Evolutionary conservation across 805 yeast genomes (phyloP).

Genomic region (Hanseniaspora singularis): DNA sequence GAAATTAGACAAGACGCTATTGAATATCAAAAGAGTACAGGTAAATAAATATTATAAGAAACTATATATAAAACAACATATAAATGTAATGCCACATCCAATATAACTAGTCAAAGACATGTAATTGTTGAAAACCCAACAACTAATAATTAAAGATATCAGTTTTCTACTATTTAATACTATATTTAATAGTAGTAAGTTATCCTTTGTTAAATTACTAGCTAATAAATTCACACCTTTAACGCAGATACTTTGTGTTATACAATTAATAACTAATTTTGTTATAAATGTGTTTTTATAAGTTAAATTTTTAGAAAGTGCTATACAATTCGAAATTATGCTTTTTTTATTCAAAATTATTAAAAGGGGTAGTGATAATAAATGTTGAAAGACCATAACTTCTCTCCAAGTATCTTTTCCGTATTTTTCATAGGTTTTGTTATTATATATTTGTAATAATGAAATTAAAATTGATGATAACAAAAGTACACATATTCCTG

Average conservation of each 20-base stretch:
- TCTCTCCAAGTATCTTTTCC: constrained; percentile 53
- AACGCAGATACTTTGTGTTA: constrained; percentile 51
- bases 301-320: constrained; percentile 17
- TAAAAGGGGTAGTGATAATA: constrained; percentile 45
- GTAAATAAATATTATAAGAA: not conserved
- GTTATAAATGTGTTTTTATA: constrained; percentile 21
- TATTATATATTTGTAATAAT: constrained; percentile 47
- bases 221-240: constrained; percentile 56
- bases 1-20: constrained; percentile 15
- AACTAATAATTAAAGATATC: constrained; percentile 45
- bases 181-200: constrained; percentile 5
- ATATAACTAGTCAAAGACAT: constrained; percentile 31
- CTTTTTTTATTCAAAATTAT: constrained; percentile 14
- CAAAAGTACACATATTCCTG: constrained; percentile 34
- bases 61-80: constrained; percentile 29
- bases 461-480: constrained; percentile 43
- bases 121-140: constrained; percentile 39
- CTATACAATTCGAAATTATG: constrained; percentile 7
- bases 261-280: constrained; percentile 33
- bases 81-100: constrained; percentile 43
- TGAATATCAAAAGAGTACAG: constrained; percentile 7
- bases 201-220: constrained; percentile 24
- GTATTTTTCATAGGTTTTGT: constrained; percentile 36
- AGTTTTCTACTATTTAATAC: constrained; percentile 36
- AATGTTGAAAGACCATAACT: constrained; percentile 48